Evolutionary conservation across 2,329 filamentous ascomycete species (phyloP).

Genomic region (Epicoccum sorghinum): DNA sequence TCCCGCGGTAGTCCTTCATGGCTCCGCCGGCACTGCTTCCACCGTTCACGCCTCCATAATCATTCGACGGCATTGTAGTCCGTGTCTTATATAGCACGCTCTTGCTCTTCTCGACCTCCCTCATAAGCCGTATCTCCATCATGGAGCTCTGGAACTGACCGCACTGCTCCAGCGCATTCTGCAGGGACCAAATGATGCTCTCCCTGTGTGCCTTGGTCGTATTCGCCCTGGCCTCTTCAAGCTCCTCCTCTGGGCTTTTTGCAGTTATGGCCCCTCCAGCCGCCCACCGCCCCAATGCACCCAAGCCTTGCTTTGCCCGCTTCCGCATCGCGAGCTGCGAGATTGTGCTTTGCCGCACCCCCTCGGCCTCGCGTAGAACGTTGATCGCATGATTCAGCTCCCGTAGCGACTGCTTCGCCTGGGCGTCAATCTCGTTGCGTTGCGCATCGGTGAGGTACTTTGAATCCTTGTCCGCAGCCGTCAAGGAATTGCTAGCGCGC

Average conservation of each 20-base stretch:
- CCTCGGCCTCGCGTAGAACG: slow-evolving; percentile 79
- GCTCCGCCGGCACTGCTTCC: slow-evolving; percentile 11
- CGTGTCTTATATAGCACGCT: slow-evolving; percentile 78
- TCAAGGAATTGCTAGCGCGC: slow-evolving; percentile 31
- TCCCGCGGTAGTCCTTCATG: slow-evolving; percentile 35
- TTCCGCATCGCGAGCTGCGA: slow-evolving; percentile 74
- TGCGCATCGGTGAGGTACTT: slow-evolving; percentile 77
- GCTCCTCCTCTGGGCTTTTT: slow-evolving; percentile 70
- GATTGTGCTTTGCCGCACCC: slow-evolving; percentile 78
- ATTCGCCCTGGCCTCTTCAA: slow-evolving; percentile 73
- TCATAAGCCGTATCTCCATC: slow-evolving; percentile 86
- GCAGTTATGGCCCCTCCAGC: slow-evolving; percentile 57
- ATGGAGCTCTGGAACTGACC: slow-evolving; percentile 82
- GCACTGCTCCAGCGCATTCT: slow-evolving; percentile 75
- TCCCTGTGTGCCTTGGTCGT: slow-evolving; percentile 75
- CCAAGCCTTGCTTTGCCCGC: slow-evolving; percentile 65
- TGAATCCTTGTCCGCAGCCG: slow-evolving; percentile 51
- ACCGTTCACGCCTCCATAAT: slow-evolving; percentile 30
- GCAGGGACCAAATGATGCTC: slow-evolving; percentile 81
- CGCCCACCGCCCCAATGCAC: slow-evolving; percentile 72
- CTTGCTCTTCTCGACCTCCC: slow-evolving; percentile 88
- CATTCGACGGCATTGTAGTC: slow-evolving; percentile 36
- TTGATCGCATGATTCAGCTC: slow-evolving; percentile 83
- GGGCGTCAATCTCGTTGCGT: slow-evolving; percentile 84
- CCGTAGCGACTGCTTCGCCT: slow-evolving; percentile 83